A percentile compares a stretch with the other conserved stretches of the same genome.
Evolutionary conservation across 805 yeast genomes (phyloP).

Genomic region (Cephaloascus fragrans): DNA sequence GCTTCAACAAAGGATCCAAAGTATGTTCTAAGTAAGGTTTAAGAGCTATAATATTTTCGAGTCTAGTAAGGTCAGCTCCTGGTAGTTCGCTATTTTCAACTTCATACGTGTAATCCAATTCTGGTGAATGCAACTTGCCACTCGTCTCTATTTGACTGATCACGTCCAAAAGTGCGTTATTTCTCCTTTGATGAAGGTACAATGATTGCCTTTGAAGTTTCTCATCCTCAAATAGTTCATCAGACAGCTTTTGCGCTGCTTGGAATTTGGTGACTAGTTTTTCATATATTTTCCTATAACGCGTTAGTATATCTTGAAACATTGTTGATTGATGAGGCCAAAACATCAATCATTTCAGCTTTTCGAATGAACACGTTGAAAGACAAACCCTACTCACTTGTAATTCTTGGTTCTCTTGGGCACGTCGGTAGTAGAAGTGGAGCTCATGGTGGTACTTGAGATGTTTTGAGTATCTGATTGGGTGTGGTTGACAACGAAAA

Average conservation of each 20-base stretch:
- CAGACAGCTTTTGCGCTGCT: neutral
- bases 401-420: neutral
- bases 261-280: neutral
- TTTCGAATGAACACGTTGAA: neutral
- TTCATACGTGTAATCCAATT: too few relatives aligned
- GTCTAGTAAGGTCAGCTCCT: neutral
- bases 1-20: neutral
- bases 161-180: neutral
- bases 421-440: neutral
- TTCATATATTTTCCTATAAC: neutral
- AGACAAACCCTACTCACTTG: neutral
- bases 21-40: neutral
- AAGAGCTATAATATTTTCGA: neutral
- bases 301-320: too few relatives aligned
- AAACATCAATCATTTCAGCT: neutral
- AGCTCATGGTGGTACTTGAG: neutral
- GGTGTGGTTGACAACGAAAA: too few relatives aligned
- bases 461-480: neutral
- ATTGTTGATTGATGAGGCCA: too few relatives aligned
- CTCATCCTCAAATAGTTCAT: neutral
- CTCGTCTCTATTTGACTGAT: neutral
- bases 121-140: neutral
- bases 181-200: neutral
- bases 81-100: neutral
- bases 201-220: neutral